Conservation (phyloP, 345 rosid genomes). For the Triadica sebifera region DNA sequence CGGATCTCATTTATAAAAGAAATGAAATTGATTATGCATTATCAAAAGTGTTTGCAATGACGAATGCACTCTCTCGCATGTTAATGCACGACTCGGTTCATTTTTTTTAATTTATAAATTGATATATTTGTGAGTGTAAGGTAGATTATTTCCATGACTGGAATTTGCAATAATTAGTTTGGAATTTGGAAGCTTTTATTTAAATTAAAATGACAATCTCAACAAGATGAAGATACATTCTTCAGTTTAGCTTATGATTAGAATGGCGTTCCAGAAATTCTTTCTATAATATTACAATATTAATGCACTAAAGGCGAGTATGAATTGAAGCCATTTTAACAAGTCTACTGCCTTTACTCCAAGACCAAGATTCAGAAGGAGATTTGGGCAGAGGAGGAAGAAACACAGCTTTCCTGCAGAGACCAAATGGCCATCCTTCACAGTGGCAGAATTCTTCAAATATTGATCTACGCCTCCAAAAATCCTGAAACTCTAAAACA, state of each 20-base stretch:
- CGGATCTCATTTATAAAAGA: too few species aligned
- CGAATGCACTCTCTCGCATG: too few species aligned
- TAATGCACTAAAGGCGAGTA: not conserved
- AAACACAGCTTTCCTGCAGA: constrained; percentile 64
- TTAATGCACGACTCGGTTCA: too few species aligned
- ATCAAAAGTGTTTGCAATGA: too few species aligned
- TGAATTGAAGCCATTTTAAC: constrained; percentile 21
- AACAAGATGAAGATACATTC: not conserved
- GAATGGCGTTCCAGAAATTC: too few species aligned
- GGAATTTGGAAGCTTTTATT: too few species aligned
- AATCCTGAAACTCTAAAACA: constrained; percentile 40
- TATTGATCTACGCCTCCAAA: constrained; percentile 43
- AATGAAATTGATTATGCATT: too few species aligned
- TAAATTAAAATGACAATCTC: not conserved
- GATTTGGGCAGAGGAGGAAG: constrained; percentile 94
- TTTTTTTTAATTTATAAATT: too few species aligned
- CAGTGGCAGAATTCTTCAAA: constrained; percentile 68
- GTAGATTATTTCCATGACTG: too few species aligned
- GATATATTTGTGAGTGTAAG: too few species aligned
- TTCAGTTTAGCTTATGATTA: not conserved
- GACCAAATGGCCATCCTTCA: constrained; percentile 93
- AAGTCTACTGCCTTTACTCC: constrained; percentile 54
- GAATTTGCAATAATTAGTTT: too few species aligned
- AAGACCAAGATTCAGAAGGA: constrained; percentile 87
- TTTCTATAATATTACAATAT: too few species aligned